Conservation (phyloP, 768 basidiomycete genomes). For the Austroboletus eburneus region DNA sequence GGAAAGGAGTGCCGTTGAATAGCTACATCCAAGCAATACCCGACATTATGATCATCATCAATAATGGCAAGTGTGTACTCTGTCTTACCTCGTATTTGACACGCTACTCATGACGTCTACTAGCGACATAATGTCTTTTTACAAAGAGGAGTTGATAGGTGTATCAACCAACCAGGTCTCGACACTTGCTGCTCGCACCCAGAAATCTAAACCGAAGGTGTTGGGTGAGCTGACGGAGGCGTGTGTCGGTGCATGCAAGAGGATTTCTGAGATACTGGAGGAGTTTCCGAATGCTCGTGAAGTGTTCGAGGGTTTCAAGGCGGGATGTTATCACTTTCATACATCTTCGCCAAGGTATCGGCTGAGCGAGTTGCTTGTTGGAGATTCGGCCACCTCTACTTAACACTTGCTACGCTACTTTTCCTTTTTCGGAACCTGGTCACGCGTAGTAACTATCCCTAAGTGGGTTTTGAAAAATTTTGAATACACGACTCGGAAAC, state of each 20-base stretch:
- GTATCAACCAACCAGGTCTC: constrained; percentile 37
- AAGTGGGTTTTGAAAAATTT: no score
- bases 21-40: constrained; percentile 38
- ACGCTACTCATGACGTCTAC: background rate
- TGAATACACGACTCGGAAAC: no score
- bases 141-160: constrained; percentile 37
- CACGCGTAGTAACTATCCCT: no score
- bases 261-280: constrained; percentile 18
- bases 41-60: constrained; percentile 32
- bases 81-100: background rate
- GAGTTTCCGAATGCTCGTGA: constrained; percentile 2
- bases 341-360: background rate
- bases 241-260: constrained; percentile 11
- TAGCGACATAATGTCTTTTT: constrained; percentile 40
- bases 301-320: constrained; percentile 1
- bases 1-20: constrained; percentile 26
- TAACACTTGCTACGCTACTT: no score
- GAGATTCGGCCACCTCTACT: no score
- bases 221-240: constrained; percentile 23
- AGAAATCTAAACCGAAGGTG: constrained; percentile 26
- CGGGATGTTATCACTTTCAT: constrained; percentile 6
- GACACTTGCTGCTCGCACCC: constrained; percentile 21
- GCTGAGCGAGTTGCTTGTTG: background rate
- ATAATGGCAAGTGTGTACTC: constrained; percentile 35
- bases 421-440: no score